phyloP scores from a whole-genome alignment of 345 rosid species.

The Rhizophora mangle region DNA sequence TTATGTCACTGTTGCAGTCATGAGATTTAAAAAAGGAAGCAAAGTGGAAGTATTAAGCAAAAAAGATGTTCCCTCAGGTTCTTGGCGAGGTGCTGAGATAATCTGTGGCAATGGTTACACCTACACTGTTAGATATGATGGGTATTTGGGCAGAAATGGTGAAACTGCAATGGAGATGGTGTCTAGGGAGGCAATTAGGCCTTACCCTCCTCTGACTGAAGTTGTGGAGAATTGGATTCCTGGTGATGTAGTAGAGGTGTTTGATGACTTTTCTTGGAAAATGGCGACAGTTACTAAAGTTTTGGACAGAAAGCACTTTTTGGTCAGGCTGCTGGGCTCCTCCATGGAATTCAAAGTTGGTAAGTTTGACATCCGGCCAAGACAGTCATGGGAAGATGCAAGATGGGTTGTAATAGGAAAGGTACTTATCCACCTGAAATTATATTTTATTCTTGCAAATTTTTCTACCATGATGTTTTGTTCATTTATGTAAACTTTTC shows the following conservation, averaged over 20 bases:
- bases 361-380: slow-evolving; percentile 44
- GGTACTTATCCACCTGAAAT: slow-evolving; percentile 3
- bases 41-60: slow-evolving; percentile 68
- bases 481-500: background rate
- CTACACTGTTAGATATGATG: slow-evolving; percentile 52
- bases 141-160: slow-evolving; percentile 13
- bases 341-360: slow-evolving; percentile 49
- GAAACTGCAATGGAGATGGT: slow-evolving; percentile 37
- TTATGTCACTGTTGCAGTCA: slow-evolving; percentile 28
- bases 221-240: slow-evolving; percentile 46
- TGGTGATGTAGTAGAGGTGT: slow-evolving; percentile 79
- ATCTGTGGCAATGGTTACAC: slow-evolving; percentile 55
- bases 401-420: slow-evolving; percentile 59
- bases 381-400: slow-evolving; percentile 70
- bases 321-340: slow-evolving; percentile 66
- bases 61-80: slow-evolving; percentile 56
- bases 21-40: slow-evolving; percentile 62
- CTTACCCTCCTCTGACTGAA: slow-evolving; percentile 43
- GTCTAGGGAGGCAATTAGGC: slow-evolving; percentile 58
- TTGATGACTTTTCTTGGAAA: slow-evolving; percentile 63
- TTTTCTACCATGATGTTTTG: background rate
- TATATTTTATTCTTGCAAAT: background rate
- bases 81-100: slow-evolving; percentile 76
- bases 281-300: slow-evolving; percentile 58
- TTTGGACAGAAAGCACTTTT: slow-evolving; percentile 39